Evolutionary conservation across 2,329 filamentous ascomycete genomes (phyloP), one percentile per base, ranked within the genome.

Genomic region (Exophiala sideris): DNA sequence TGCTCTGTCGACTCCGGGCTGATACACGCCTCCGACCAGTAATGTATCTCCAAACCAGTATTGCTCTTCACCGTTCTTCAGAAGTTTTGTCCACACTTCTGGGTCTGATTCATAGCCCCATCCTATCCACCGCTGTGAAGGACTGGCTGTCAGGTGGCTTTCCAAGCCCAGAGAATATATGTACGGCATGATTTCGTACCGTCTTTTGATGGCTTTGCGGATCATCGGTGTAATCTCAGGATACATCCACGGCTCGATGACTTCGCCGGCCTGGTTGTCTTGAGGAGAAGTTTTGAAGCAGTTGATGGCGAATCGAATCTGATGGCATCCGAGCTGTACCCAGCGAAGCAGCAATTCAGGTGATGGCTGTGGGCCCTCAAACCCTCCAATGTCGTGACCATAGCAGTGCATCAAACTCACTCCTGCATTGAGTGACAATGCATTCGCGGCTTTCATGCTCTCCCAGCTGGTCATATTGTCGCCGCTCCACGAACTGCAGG

Each of bases 171-270:
- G 75, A 0, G 83, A 84, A 69, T 89, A 89, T 6, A 87, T 77
- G 66, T 88, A 89, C 0, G 87, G 86, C 7, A 89, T 79, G 50
- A 89, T 73, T 58, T 85, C 84, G 64, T 90, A 89, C 32, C 86
- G 79, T 5, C 87, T 78, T 68, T 84, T 84, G 67, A 90, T 88
- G 1, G 84, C 78, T 48, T 78, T 77, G 12, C 86, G 79, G 11
- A 89, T 74, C 1, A 85, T 69, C 0, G 79, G 80, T 0, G 84
- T 83, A 24, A 84, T 83, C 34, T 84, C 79, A 0, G 85, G 83
- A 64, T 89, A 87, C 84, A 89, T 88, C 84, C 85, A 89, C 0
- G 86, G 86, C 70, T 89, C 86, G 54, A 89, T 89, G 0, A 89
- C 85, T 34, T 87, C 86, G 6, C 86, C 86, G 20, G 87, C 76